Evolutionary conservation across 495 filamentous ascomycete genomes (phyloP).

Genomic region (Neurospora intermedia): DNA sequence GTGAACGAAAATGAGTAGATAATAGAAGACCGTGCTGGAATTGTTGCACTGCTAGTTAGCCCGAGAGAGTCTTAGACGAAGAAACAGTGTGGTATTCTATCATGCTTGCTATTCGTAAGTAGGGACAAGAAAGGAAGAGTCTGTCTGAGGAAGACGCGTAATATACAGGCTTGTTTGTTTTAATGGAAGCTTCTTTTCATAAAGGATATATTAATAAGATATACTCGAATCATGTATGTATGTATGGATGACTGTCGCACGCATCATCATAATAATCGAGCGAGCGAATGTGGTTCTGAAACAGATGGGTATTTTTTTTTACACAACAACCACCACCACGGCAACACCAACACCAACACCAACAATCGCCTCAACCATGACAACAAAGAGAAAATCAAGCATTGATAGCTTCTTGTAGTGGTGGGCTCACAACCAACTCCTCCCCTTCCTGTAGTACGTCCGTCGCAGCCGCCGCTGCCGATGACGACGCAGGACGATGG

Average conservation of each 20-base stretch:
- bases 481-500: not conserved
- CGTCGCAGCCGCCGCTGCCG: not conserved
- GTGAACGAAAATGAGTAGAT: too few relatives aligned
- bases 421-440: conserved; percentile 27
- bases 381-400: conserved; percentile 16
- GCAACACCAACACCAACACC: not conserved
- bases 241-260: not conserved
- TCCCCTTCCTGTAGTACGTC: conserved; percentile 10
- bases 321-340: not conserved
- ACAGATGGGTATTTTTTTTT: not conserved
- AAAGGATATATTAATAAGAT: not conserved
- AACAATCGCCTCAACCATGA: not conserved
- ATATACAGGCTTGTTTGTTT: not conserved
- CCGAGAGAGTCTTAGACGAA: too few relatives aligned
- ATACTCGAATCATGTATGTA: not conserved
- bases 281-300: conserved; percentile 2
- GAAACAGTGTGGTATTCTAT: not conserved
- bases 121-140: not conserved
- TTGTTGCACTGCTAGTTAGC: too few relatives aligned
- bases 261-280: not conserved
- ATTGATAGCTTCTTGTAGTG: conserved; percentile 24
- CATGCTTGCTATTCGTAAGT: not conserved
- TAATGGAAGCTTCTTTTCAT: not conserved
- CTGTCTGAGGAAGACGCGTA: not conserved
- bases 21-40: too few relatives aligned